Evolutionary conservation across 768 basidiomycete species (phyloP), one percentile per base, ranked within the genome.

Genomic region (Phylloporus sp.): DNA sequence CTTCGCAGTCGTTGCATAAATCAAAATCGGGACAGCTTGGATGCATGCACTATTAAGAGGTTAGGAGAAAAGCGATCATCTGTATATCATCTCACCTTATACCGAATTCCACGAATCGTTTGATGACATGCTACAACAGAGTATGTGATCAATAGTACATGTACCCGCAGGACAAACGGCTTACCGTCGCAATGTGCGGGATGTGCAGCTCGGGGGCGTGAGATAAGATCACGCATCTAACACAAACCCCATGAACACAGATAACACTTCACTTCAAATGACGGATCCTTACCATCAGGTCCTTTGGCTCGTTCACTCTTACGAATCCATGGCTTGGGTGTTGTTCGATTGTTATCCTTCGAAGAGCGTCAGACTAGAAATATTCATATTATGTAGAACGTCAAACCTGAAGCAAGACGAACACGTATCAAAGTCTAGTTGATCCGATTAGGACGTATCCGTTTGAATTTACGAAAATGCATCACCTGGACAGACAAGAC

Each of bases 251-350:
- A 46, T 48, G 6, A 42, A 53, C 20, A 60, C 35, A 20, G 9
- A n/a, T 22, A 1, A 5, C 2, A 22, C 13, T 45, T 20, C n/a
- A 26, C 24, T 43, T 27, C 11, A 12, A 45, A 36, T 7, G 29
- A n/a, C 5, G 29, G 5, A n/a, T 28, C 66, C 79, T 60, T 59
- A 86, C 85, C 60, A 86, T 76, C 55, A 82, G 75, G 54, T 86
- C 81, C 24, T 76, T 71, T 4, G 74, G 69, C 11, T 75, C 77
- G 34, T 60, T 61, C 20, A 94, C 68, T 60, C 76, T 82, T 22
- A 87, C 81, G 64, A 93, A 94, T 2, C 80, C 70, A 60, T 94
- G 91, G 20, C 61, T 53, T 5, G 91, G 91, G 65, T 94, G 91
- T 49, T 91, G 87, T 59, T 85, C 82, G 18, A 66, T 52, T 1